Base-by-base conservation (phyloP, 2,329 filamentous ascomycete species). In the Ophiognomonia clavigignenti-juglandacearum region DNA sequence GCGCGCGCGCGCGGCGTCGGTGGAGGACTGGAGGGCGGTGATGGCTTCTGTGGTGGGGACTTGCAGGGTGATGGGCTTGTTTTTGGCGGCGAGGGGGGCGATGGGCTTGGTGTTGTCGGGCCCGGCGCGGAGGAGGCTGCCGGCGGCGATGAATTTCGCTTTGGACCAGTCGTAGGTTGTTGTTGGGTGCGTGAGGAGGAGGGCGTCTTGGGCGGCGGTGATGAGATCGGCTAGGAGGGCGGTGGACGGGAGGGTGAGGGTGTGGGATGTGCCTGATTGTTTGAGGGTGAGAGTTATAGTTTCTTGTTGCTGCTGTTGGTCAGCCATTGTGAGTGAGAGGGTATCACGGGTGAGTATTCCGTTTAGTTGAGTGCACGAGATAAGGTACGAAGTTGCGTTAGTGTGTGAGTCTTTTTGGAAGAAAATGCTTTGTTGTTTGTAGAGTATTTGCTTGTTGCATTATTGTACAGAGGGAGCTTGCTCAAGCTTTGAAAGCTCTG, bases 1-100 rank as follows among this genome's bases (percentile, higher is more conserved):
- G 48, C 49, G 49, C 32, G 35, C 51, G 41, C 27, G 44, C 31
- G 42, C 50, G 8, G 44, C 50, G n/a, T 34, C 45, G 34, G 50
- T 48, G 20, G 57, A 55, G 6, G 45, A 20, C n/a, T 54, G 53
- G n/a, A 66, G 52, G 23, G 48, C 41, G 27, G 51, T 39, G 6
- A 66, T 53, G 24, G 52, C 54, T 3, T 50, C 45, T 23, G 46
- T 45, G 10, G 58, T 57, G 8, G 62, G 55, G 24, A 61, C 60
- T 46, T 66, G 55, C 14, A 66, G 54, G 14, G 57, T 59, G 36
- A 66, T 53, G 39, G 59, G 59, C 40, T 49, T 52, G 43, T 34
- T 36, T 42, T 57, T 13, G 24, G 24, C 24, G 24, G 24, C 24
- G 23, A 64, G 56, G 31, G 43, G 39, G 18, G 56, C 44, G 29